Base-by-base conservation (phyloP, 805 yeast genomes). In the Starmerella etchellsii region DNA sequence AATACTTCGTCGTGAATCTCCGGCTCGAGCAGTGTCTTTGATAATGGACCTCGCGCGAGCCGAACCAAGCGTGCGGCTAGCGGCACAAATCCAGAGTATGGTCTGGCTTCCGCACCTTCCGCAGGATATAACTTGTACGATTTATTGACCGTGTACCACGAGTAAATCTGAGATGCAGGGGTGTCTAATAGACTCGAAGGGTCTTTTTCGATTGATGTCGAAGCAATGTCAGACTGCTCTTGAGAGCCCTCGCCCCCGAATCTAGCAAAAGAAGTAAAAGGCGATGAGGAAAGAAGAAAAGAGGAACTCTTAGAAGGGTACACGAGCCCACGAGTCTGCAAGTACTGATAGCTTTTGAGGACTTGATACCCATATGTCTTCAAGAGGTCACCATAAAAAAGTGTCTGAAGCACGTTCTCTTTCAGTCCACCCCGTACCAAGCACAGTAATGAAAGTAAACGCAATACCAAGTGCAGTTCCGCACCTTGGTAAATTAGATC, bases 1-100 rank as follows among this genome's bases (percentile, higher is more conserved):
- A 34, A 23, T 2, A 22, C 14, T 11, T 39, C 32, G n/a, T 36
- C 44, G 14, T 2, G 3, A 28, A 46, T 34, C 29, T 42, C 47
- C n/a, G 44, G 46, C 27, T 48, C 51, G 9, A 46, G 33, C 11
- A 47, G 47, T 1, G 44, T 43, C 11, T 34, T 37, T 8, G 42
- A 28, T 18, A 40, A 15, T 6, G 46, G 40, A 11, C 37, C 43
- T 6, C 44, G 34, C 8, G 47, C 51, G 35, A 40, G 15, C 59
- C 87, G 85, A 2, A 82, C 69, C 11, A 85, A 52, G 44, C 96
- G 66, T 3, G 76, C 68, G 2, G 74, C 62, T 4, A 88, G 57
- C 2, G 98, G 97, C 0, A 84, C 80, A 24, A 74, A 80, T 0
- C 94, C 91, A 4, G 95, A 80, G 44, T 81, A 74, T 1, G 39